A percentile compares a stretch with the other conserved stretches of the same genome.
phyloP scores from a whole-genome alignment of 495 filamentous ascomycete genomes.

The Penicillium ochrochloron region DNA sequence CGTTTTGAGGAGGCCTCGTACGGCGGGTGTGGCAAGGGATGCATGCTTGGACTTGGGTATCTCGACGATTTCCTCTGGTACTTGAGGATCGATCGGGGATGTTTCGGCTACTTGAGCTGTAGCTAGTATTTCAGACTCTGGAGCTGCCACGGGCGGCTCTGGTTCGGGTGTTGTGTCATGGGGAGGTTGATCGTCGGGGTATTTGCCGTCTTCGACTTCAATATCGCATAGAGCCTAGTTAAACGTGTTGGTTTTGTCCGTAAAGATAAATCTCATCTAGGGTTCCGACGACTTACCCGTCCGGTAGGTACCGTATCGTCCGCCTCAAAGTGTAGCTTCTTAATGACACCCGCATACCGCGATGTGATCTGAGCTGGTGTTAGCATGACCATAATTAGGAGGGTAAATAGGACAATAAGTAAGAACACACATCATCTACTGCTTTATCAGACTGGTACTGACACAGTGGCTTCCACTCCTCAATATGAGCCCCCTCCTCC shows the following conservation, averaged over 20 bases:
- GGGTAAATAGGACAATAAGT: not conserved
- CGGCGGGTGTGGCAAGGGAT: conserved; percentile 86
- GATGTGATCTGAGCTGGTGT: conserved; percentile 73
- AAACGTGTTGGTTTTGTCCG: conserved; percentile 14
- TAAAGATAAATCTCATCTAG: not conserved
- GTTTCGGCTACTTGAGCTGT: conserved; percentile 29
- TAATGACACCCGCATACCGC: conserved; percentile 91
- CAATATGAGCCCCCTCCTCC: conserved; percentile 90
- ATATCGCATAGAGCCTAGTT: conserved; percentile 57
- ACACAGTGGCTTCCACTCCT: conserved; percentile 97
- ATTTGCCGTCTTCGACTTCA: conserved; percentile 62
- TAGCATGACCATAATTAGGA: conserved; percentile 16
- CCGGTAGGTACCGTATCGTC: conserved; percentile 96
- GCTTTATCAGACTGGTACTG: conserved; percentile 99
- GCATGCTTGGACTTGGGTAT: conserved; percentile 57
- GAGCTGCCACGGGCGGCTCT: conserved; percentile 29
- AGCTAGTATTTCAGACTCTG: conserved; percentile 23
- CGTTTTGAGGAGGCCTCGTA: conserved; percentile 83
- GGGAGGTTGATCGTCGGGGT: conserved; percentile 57
- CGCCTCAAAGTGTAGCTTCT: conserved; percentile 92
- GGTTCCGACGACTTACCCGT: conserved; percentile 48
- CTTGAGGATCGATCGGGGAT: conserved; percentile 15
- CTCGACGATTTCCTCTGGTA: conserved; percentile 7
- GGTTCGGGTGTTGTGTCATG: conserved; percentile 37
- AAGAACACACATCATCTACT: conserved; percentile 74